Conservation (phyloP, 352 stramenopile genomes). For the Pythium rishiriense region DNA sequence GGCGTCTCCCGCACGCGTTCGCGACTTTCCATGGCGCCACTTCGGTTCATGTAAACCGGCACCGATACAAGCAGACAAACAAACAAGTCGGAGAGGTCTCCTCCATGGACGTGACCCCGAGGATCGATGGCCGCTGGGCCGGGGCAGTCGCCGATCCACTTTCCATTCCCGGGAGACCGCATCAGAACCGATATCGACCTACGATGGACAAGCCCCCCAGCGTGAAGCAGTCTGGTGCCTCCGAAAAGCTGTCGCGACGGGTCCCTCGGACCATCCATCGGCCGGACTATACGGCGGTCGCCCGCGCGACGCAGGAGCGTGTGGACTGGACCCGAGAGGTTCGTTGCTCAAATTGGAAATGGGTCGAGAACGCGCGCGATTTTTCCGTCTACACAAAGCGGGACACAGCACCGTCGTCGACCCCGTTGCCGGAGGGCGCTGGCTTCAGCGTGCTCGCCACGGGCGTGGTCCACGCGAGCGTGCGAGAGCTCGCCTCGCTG, state of each 20-base stretch:
- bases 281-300: not conserved
- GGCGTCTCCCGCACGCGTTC: too few species aligned
- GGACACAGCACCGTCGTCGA: not conserved
- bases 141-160: too few species aligned
- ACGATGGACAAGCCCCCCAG: not conserved
- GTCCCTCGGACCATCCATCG: not conserved
- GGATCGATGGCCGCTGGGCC: too few species aligned
- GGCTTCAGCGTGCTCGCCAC: conserved; percentile 13
- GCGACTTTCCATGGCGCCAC: too few species aligned
- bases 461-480: conserved; percentile 3
- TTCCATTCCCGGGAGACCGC: too few species aligned
- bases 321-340: conserved; percentile 14
- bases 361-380: conserved; percentile 17
- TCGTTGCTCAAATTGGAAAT: conserved; percentile 11
- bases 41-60: too few species aligned
- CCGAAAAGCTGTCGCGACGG: not conserved
- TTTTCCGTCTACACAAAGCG: conserved; percentile 14
- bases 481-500: conserved; percentile 12
- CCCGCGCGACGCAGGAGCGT: conserved; percentile 2
- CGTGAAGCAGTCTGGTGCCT: not conserved
- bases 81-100: too few species aligned
- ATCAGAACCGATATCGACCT: not conserved
- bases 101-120: too few species aligned
- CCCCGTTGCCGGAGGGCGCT: too few species aligned
- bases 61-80: too few species aligned